Evolutionary conservation across 768 basidiomycete species (phyloP), one percentile per base, ranked within the genome.

Genomic region (Clitopilus passeckerianus): DNA sequence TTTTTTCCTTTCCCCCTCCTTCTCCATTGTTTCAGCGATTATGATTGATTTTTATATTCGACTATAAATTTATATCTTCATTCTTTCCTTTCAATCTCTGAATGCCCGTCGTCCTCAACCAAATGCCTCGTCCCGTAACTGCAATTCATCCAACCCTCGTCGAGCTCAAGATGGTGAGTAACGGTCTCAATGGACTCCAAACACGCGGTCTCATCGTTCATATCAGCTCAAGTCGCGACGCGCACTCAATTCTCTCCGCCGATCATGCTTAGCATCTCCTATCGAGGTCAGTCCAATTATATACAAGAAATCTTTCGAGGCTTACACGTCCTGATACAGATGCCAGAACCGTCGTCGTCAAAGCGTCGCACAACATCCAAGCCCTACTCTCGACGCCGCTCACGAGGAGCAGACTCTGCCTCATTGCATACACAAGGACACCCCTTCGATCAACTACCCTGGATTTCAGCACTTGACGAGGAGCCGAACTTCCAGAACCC

Each of bases 361-460:
- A 50, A 50, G 46, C 46, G 46, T 50, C 46, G 46, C 46, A 18
- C 46, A 18, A 5, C 46, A n/a, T 50, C 46, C 46, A 50, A 50
- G 20, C 46, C 46, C 22, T 50, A 50, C 46, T 20, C 46, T 20
- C 46, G 46, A 50, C 46, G 46, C 46, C 46, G 46, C 46, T 50
- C 46, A 18, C 46, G 46, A 50, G 46, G 18, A 50, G 46, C 46
- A 20, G 46, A 50, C 6, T 50, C 46, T 18, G 46, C 46, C 46
- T 50, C 46, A 50, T 23, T 23, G 46, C 46, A 50, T 20, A 9
- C 46, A 12, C 46, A 50, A 22, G 12, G 46, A 12, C 76, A 77
- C 50, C 58, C 68, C 3, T 87, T 89, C 67, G 87, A 89, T 72
- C 74, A 78, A 24, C 79, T 90, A 9, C 85, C 87, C 4, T 90